Conservation (phyloP, 2,329 filamentous ascomycete genomes). For the Leptographium galeiforme region DNA sequence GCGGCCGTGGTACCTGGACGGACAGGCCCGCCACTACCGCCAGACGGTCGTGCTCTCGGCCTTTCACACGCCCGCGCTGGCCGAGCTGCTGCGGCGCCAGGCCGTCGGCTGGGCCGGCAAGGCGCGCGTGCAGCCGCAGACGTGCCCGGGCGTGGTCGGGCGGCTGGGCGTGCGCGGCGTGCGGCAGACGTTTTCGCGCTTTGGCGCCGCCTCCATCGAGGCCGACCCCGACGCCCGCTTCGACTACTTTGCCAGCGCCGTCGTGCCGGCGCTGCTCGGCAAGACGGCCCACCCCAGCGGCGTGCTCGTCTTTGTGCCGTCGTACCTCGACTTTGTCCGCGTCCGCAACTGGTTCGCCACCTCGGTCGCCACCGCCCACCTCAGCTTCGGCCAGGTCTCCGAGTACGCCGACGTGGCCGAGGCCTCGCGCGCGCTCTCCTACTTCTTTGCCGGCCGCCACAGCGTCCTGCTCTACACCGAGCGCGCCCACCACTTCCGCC, state of each 20-base stretch:
- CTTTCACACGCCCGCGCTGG: conserved; percentile 80
- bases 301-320: conserved; percentile 78
- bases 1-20: conserved; percentile 84
- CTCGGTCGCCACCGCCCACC: conserved; percentile 36
- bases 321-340: conserved; percentile 89
- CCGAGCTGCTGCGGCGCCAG: conserved; percentile 60
- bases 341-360: conserved; percentile 85
- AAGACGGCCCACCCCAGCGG: conserved; percentile 26
- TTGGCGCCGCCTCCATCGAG: conserved; percentile 56
- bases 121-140: conserved; percentile 50
- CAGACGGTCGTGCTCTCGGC: conserved; percentile 74
- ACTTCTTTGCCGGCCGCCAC: conserved; percentile 75
- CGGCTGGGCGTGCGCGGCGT: conserved; percentile 52
- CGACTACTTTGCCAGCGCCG: conserved; percentile 73
- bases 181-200: conserved; percentile 82
- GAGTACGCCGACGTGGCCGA: conserved; percentile 76
- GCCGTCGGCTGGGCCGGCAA: conserved; percentile 75
- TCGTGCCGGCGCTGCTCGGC: conserved; percentile 53
- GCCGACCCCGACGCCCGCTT: conserved; percentile 80
- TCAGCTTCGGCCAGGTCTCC: conserved; percentile 69
- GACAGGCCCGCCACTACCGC: conserved; percentile 63
- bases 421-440: conserved; percentile 69
- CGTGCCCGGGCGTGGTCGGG: conserved; percentile 60
- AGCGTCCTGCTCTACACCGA: conserved; percentile 82
- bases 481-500: conserved; percentile 88